phyloP scores from a whole-genome alignment of 2,329 filamentous ascomycete species.

The Fusarium aywerte region DNA sequence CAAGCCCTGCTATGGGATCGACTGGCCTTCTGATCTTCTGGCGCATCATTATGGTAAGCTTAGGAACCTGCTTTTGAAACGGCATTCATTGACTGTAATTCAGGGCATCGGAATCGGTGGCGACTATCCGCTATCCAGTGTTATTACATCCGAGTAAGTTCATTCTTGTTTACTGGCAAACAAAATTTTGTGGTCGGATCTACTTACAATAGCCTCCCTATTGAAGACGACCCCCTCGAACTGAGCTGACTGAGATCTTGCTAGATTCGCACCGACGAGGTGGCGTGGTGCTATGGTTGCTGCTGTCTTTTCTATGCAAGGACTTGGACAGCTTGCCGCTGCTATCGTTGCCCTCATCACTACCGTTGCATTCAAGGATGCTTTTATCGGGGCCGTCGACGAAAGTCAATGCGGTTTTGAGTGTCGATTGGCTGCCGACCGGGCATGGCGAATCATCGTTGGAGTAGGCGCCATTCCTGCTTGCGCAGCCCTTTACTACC shows the following conservation, averaged over 20 bases:
- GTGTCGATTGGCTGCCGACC: slow-evolving; percentile 78
- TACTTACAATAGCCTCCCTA: not conserved
- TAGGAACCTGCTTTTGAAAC: not conserved
- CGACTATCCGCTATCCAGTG: slow-evolving; percentile 79
- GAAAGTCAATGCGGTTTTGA: slow-evolving; percentile 64
- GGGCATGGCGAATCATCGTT: slow-evolving; percentile 84
- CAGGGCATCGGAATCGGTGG: slow-evolving; percentile 80
- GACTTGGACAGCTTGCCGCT: slow-evolving; percentile 79
- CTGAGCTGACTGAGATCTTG: slow-evolving; percentile 29
- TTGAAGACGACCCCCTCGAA: not conserved
- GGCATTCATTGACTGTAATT: slow-evolving; percentile 23
- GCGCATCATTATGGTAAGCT: slow-evolving; percentile 74
- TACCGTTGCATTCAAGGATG: slow-evolving; percentile 69
- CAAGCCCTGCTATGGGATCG: slow-evolving; percentile 68
- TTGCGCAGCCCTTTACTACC: slow-evolving; percentile 84
- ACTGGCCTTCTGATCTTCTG: slow-evolving; percentile 76
- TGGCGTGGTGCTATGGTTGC: slow-evolving; percentile 88
- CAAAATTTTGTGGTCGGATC: slow-evolving; percentile 29
- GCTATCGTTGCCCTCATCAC: slow-evolving; percentile 77
- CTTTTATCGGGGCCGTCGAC: slow-evolving; percentile 57
- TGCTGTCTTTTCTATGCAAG: slow-evolving; percentile 86
- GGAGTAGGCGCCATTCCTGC: slow-evolving; percentile 82
- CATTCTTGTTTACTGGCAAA: not conserved
- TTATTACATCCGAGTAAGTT: slow-evolving; percentile 79
- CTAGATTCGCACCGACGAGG: slow-evolving; percentile 79